These are phyloP conservation scores for Tulasnella sp. DNA, from an alignment of 768 basidiomycete genomes.

Conservation along the genomic window DNA sequence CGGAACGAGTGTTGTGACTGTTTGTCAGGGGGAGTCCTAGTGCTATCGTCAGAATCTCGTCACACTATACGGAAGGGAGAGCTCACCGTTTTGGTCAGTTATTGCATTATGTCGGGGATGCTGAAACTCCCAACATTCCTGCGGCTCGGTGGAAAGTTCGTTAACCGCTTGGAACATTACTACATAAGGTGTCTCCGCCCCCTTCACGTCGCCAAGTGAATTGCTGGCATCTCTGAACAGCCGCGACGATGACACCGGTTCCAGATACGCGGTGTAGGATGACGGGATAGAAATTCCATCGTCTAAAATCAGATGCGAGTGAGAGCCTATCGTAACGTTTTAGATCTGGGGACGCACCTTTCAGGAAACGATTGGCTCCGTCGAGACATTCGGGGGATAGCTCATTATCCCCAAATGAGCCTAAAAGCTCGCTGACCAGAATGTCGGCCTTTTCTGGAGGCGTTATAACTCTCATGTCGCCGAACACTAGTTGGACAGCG, in stretches of 20 bases:
- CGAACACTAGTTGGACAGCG: conserved; percentile 77
- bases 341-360: conserved; percentile 50
- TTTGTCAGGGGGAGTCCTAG: conserved; percentile 89
- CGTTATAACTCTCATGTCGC: conserved; percentile 85
- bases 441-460: conserved; percentile 89
- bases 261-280: conserved; percentile 91
- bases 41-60: background rate
- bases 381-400: conserved; percentile 97
- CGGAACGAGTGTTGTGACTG: conserved; percentile 88
- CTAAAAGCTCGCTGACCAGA: conserved; percentile 90
- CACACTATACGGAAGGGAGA: background rate
- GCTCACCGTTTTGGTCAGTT: conserved; percentile 63
- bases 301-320: conserved; percentile 47
- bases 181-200: conserved; percentile 92
- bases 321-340: conserved; percentile 36
- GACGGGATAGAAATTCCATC: conserved; percentile 93
- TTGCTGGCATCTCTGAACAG: conserved; percentile 78
- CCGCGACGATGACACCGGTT: conserved; percentile 91
- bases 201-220: conserved; percentile 50
- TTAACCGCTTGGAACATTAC: conserved; percentile 97
- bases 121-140: conserved; percentile 97
- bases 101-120: conserved; percentile 83
- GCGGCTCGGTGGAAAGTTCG: conserved; percentile 67
- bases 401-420: conserved; percentile 98
- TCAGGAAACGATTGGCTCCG: conserved; percentile 89